Evolutionary conservation across 2,329 filamentous ascomycete species (phyloP).

Genomic region (Nemania serpens): DNA sequence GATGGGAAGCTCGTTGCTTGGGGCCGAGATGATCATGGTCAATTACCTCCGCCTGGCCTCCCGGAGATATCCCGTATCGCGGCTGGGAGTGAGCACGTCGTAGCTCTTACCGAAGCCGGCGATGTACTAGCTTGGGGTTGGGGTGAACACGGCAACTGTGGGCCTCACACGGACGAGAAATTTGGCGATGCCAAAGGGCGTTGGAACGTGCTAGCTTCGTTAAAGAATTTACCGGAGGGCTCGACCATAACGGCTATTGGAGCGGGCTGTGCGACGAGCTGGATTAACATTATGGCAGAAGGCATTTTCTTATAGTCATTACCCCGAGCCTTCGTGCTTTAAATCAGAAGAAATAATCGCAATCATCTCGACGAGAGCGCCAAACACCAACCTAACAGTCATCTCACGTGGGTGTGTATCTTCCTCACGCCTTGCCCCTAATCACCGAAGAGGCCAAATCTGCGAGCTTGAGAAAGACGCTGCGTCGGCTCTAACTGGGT

Average conservation of each 20-base stretch:
- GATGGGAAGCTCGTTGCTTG: slow-evolving; percentile 70
- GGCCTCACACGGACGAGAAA: slow-evolving; percentile 64
- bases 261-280: slow-evolving; percentile 91
- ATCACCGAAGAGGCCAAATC: slow-evolving; percentile 48
- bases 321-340: slow-evolving; percentile 11
- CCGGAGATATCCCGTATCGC: slow-evolving; percentile 68
- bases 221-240: slow-evolving; percentile 56
- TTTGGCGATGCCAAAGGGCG: slow-evolving; percentile 65
- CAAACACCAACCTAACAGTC: slow-evolving; percentile 13
- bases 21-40: slow-evolving; percentile 86
- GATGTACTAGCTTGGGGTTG: slow-evolving; percentile 88
- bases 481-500: slow-evolving; percentile 71
- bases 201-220: slow-evolving; percentile 69
- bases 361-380: background rate
- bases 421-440: slow-evolving; percentile 23
- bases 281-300: slow-evolving; percentile 60
- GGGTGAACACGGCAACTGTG: slow-evolving; percentile 98
- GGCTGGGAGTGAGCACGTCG: slow-evolving; percentile 86
- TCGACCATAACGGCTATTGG: slow-evolving; percentile 65
- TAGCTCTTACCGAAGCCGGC: slow-evolving; percentile 69
- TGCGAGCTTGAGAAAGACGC: slow-evolving; percentile 68
- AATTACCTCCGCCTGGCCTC: slow-evolving; percentile 69
- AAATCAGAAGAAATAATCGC: background rate
- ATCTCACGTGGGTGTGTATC: background rate
- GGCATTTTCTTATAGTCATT: slow-evolving; percentile 41